A percentile compares a stretch with the other conserved stretches of the same genome.
Conservation (phyloP, 805 yeast species). For the Kodamaea lidongshanica region DNA sequence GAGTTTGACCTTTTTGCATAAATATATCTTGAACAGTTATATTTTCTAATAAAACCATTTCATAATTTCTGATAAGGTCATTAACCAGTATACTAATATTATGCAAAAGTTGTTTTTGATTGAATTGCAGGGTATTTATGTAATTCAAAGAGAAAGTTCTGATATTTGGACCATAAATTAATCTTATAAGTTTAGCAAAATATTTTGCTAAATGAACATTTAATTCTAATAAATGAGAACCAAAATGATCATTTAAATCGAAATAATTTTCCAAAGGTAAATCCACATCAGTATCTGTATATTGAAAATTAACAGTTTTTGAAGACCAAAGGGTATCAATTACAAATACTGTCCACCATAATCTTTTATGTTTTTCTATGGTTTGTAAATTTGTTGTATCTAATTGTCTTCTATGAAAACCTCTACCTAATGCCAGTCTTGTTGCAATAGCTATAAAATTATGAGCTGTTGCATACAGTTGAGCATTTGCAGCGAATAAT, state of each 20-base stretch:
- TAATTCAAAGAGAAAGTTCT: slow-evolving; percentile 35
- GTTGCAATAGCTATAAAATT: slow-evolving; percentile 37
- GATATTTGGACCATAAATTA: slow-evolving; percentile 36
- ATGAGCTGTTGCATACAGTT: slow-evolving; percentile 32
- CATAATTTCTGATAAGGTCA: slow-evolving; percentile 29
- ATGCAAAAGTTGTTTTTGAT: slow-evolving; percentile 27
- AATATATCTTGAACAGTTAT: slow-evolving; percentile 18
- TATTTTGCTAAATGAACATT: slow-evolving; percentile 37
- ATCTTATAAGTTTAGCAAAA: slow-evolving; percentile 28
- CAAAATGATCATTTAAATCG: slow-evolving; percentile 26
- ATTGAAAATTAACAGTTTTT: slow-evolving; percentile 35
- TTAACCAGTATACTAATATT: slow-evolving; percentile 24
- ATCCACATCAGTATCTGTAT: slow-evolving; percentile 39
- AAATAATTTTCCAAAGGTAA: slow-evolving; percentile 30
- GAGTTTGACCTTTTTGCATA: slow-evolving; percentile 11
- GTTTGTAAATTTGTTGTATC: slow-evolving; percentile 13
- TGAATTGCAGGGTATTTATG: slow-evolving; percentile 36
- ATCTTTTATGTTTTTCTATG: slow-evolving; percentile 29
- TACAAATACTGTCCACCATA: slow-evolving; percentile 40
- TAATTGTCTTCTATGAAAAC: slow-evolving; percentile 28
- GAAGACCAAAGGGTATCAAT: slow-evolving; percentile 37
- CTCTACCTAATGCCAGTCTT: slow-evolving; percentile 32
- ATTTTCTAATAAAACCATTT: slow-evolving; percentile 22
- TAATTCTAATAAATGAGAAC: slow-evolving; percentile 24
- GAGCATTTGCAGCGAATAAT: slow-evolving; percentile 31